phyloP scores from a whole-genome alignment of 192 early-diverging fungal species.

The Oehlia diaphana region DNA sequence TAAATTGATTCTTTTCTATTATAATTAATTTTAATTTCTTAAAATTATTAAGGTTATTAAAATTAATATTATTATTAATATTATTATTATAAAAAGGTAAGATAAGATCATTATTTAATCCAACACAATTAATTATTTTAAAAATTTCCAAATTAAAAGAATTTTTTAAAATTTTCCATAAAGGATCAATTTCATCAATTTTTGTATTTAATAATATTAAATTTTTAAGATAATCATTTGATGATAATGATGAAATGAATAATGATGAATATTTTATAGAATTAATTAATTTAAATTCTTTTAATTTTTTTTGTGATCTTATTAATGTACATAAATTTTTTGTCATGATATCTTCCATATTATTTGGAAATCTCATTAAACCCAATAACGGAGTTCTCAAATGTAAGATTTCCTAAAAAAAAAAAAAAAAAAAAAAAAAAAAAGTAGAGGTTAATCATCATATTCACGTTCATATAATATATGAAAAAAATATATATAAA shows the following conservation, averaged over 20 bases:
- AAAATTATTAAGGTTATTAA: neutral
- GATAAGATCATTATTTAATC: neutral
- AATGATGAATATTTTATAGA: neutral
- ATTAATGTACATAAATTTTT: neutral
- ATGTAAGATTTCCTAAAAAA: neutral
- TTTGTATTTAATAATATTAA: neutral
- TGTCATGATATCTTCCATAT: neutral
- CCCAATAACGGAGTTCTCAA: neutral
- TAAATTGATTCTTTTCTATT: conserved; percentile 5
- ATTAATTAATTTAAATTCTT: neutral
- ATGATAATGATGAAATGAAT: neutral
- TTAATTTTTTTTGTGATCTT: neutral
- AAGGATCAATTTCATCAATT: neutral
- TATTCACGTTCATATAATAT: too few species aligned
- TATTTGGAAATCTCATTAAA: neutral
- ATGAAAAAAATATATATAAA: too few species aligned
- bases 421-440: neutral
- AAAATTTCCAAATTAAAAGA: neutral
- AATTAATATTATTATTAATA: too few species aligned
- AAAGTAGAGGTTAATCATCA: too few species aligned
- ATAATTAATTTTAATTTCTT: neutral
- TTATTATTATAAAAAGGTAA: neutral
- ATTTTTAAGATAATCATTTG: neutral
- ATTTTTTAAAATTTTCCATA: neutral
- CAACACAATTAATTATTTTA: conserved; percentile 5